These are phyloP conservation scores for Bryum argenteum DNA, from an alignment of 225 moss, liverwort and hornwort species.

Conservation along the genomic window DNA sequence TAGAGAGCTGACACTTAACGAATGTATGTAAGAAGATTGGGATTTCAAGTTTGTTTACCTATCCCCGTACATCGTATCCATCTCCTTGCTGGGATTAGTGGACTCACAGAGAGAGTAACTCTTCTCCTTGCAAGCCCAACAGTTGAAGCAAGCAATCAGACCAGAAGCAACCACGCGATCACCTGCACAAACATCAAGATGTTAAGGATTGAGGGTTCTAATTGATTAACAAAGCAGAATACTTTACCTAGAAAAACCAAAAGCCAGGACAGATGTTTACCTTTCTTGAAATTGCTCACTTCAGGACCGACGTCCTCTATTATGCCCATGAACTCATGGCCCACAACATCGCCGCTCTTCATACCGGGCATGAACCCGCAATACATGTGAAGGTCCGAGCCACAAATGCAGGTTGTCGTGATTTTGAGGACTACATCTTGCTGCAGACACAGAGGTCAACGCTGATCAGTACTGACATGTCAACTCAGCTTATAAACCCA, in stretches of 20 bases:
- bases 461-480: background rate
- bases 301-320: slow-evolving; percentile 63
- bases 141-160: slow-evolving; percentile 65
- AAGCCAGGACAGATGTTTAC: slow-evolving; percentile 25
- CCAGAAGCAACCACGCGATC: slow-evolving; percentile 67
- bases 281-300: slow-evolving; percentile 53
- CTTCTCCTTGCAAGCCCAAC: slow-evolving; percentile 54
- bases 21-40: background rate
- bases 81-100: slow-evolving; percentile 64
- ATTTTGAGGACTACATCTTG: slow-evolving; percentile 60
- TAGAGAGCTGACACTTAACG: background rate
- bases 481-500: background rate
- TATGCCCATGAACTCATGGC: slow-evolving; percentile 81
- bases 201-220: background rate
- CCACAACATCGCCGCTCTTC: slow-evolving; percentile 70
- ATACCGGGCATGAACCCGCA: slow-evolving; percentile 68
- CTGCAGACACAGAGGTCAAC: slow-evolving; percentile 16
- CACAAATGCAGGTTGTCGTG: slow-evolving; percentile 74
- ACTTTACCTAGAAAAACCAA: background rate
- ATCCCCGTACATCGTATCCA: slow-evolving; percentile 46
- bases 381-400: slow-evolving; percentile 79
- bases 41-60: slow-evolving; percentile 25
- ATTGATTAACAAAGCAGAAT: background rate
- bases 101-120: slow-evolving; percentile 55
- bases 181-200: slow-evolving; percentile 28